Evolutionary conservation across 2,329 filamentous ascomycete genomes (phyloP), one percentile per base, ranked within the genome.

Genomic region (Xylariaceae sp.): DNA sequence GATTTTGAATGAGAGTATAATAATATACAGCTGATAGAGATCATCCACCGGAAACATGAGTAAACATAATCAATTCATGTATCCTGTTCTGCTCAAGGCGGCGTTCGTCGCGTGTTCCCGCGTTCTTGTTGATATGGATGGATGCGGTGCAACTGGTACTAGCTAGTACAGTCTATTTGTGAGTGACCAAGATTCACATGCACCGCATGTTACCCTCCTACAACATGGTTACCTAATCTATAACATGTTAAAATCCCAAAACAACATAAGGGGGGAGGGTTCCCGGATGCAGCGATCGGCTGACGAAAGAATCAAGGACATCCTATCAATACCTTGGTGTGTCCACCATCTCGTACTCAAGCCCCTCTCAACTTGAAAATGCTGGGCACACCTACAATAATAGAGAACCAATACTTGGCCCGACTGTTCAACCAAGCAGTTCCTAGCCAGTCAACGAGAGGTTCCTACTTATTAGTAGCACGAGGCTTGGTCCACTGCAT

Each of bases 291-390:
- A 61, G 61, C 55, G 28, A 64, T 64, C 52, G 49, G 56, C 55
- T 53, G 39, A 40, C 26, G 28, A 14, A 31, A 53, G 21, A 36
- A 40, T 11, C 34, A 31, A 45, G n/a, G 4, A 14, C n/a, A 57
- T 14, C 62, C 65, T 68, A 65, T 69, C 63, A 63, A 65, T 56
- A 59, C 11, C 12, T 17, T 14, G 6, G 12, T 23, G 28, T 8
- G 23, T 29, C 24, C 16, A 34, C 37, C 37, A 53, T 47, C 33
- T 48, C 49, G 24, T 12, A 40, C 37, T 53, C n/a, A 19, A 41
- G 33, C 21, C 33, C 48, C 48, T 21, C 29, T 39, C 16, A 9
- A 12, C 16, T 14, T 26, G 12, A 41, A 33, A 16, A 49, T 28
- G 19, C 19, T 26, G 41, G 24, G n/a, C 21, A 16, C 50, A 34